Evolutionary conservation across 2,329 filamentous ascomycete genomes (phyloP).

Genomic region (Cladosporium sp.): DNA sequence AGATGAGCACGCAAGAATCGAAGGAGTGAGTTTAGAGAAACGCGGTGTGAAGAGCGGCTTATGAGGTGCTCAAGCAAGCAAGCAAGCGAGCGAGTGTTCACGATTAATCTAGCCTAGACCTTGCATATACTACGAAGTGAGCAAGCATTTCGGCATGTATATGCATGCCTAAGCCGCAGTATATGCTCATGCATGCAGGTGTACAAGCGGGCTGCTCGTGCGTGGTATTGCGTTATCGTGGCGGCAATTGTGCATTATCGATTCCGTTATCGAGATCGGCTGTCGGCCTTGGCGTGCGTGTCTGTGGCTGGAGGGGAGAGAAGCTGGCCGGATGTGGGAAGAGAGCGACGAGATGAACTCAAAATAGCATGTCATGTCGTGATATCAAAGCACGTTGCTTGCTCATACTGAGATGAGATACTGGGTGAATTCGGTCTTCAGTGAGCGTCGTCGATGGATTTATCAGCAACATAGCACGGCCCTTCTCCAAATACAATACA

Average conservation of each 20-base stretch:
- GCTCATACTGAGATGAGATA: no score
- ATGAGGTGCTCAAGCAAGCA: no score
- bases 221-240: slow-evolving; percentile 7
- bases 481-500: not conserved
- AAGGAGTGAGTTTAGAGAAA: no score
- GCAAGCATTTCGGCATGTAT: not conserved
- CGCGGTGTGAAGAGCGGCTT: no score
- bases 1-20: no score
- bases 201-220: not conserved
- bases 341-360: not conserved
- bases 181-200: no score
- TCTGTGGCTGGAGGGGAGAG: not conserved
- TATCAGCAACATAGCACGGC: not conserved
- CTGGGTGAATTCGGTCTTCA: no score
- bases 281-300: not conserved
- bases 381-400: not conserved
- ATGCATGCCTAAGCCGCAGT: not conserved
- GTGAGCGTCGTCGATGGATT: not conserved
- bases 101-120: no score
- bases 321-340: not conserved
- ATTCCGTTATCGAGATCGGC: not conserved
- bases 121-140: not conserved
- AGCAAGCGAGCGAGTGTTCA: no score
- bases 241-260: not conserved
- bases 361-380: not conserved